Conservation (phyloP, 495 filamentous ascomycete species). For the Penicillium canescens region DNA sequence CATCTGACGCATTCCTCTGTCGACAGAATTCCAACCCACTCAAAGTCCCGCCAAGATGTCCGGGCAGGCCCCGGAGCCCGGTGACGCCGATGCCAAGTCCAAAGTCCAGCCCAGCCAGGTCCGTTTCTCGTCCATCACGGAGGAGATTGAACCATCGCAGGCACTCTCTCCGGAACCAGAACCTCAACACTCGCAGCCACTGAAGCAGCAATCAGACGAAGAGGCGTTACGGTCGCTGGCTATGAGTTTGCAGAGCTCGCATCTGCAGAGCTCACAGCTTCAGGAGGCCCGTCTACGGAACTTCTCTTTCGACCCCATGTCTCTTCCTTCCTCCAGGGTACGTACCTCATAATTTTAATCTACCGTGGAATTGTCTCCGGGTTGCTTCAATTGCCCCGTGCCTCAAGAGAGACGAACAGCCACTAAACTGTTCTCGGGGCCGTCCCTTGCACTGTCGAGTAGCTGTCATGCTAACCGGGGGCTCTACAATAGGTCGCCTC, state of each 20-base stretch:
- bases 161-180: constrained; percentile 34
- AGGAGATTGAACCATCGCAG: constrained; percentile 65
- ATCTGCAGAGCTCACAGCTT: constrained; percentile 70
- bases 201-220: constrained; percentile 37
- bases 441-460: constrained; percentile 4
- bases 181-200: constrained; percentile 19
- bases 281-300: constrained; percentile 81
- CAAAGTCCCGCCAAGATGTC: constrained; percentile 28
- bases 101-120: constrained; percentile 54
- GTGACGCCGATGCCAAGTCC: constrained; percentile 35
- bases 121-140: constrained; percentile 76
- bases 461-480: constrained; percentile 14
- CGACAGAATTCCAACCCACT: constrained; percentile 20
- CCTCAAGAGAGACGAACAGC: not conserved
- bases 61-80: constrained; percentile 24
- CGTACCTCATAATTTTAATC: constrained; percentile 31
- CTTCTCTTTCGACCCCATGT: constrained; percentile 84
- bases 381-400: not conserved
- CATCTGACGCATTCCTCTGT: constrained; percentile 18
- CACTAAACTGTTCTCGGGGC: too few species aligned
- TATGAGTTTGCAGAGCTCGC: constrained; percentile 67
- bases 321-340: constrained; percentile 83
- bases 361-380: not conserved
- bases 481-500: constrained; percentile 41
- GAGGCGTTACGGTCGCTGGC: constrained; percentile 72